Percentiles rank a stretch among this genome's conserved stretches.
Conservation (phyloP, 352 stramenopile species). For the Phytophthora sp. region DNA sequence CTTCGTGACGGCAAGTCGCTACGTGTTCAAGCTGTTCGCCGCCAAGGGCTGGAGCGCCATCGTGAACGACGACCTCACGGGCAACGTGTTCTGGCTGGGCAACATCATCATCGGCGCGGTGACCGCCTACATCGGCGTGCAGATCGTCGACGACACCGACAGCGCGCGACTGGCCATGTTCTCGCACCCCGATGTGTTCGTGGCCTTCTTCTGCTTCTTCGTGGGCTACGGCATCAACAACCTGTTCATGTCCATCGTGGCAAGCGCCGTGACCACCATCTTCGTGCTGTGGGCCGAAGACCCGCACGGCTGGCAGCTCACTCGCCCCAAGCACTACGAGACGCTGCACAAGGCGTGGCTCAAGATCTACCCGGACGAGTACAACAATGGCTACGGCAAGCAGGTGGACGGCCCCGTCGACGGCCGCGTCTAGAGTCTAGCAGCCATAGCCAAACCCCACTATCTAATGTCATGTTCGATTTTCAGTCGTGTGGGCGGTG, state of each 20-base stretch:
- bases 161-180: slow-evolving; percentile 66
- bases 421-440: slow-evolving; percentile 13
- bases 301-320: slow-evolving; percentile 76
- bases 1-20: slow-evolving; percentile 77
- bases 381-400: slow-evolving; percentile 85
- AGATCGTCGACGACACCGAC: slow-evolving; percentile 58
- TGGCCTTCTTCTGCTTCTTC: slow-evolving; percentile 77
- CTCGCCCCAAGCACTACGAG: slow-evolving; percentile 72
- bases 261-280: slow-evolving; percentile 78
- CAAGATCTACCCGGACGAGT: slow-evolving; percentile 84
- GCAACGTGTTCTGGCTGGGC: slow-evolving; percentile 86
- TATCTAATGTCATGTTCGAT: neutral
- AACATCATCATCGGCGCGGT: slow-evolving; percentile 76
- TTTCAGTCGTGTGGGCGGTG: too few relatives aligned
- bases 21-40: slow-evolving; percentile 84
- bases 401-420: slow-evolving; percentile 30
- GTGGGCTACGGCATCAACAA: slow-evolving; percentile 79
- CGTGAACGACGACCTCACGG: slow-evolving; percentile 89
- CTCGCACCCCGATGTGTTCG: slow-evolving; percentile 63
- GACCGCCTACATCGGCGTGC: slow-evolving; percentile 68
- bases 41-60: slow-evolving; percentile 88
- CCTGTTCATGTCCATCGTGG: slow-evolving; percentile 74
- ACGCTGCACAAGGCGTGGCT: slow-evolving; percentile 77
- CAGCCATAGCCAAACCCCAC: too few relatives aligned
- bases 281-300: slow-evolving; percentile 89